These are phyloP conservation scores for Coemansia sp. DNA, from an alignment of 192 early-diverging fungal species.

Conservation along the genomic window DNA sequence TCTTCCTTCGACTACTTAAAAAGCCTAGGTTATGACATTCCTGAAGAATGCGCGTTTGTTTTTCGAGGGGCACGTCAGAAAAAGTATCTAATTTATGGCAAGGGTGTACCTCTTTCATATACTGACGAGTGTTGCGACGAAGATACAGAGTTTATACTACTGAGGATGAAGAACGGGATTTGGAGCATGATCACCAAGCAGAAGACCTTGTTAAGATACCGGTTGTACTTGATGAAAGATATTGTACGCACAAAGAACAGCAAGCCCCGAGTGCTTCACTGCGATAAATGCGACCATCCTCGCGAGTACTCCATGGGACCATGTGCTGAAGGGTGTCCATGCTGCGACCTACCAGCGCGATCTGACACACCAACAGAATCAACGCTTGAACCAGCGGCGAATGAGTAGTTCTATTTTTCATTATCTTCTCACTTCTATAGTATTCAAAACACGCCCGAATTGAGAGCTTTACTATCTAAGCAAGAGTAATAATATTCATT, in stretches of 20 bases:
- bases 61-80: not conserved
- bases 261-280: not conserved
- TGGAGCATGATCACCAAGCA: not conserved
- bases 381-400: not conserved
- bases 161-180: not conserved
- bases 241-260: conserved; percentile 2
- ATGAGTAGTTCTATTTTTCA: not conserved
- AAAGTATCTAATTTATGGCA: not conserved
- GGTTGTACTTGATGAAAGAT: not conserved
- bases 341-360: not conserved
- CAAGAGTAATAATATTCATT: not conserved
- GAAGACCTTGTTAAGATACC: not conserved
- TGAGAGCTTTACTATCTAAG: not conserved
- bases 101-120: not conserved
- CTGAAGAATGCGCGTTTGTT: not conserved
- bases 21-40: not conserved
- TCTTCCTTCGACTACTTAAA: not conserved
- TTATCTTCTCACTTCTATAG: not conserved
- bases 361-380: not conserved
- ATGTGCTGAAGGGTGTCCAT: not conserved
- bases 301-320: not conserved
- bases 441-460: not conserved
- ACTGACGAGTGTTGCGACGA: not conserved
- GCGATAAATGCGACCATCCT: not conserved
- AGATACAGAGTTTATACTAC: not conserved